Base-by-base conservation (phyloP, 257 asterid species). In the Lithospermum erythrorhizon region DNA sequence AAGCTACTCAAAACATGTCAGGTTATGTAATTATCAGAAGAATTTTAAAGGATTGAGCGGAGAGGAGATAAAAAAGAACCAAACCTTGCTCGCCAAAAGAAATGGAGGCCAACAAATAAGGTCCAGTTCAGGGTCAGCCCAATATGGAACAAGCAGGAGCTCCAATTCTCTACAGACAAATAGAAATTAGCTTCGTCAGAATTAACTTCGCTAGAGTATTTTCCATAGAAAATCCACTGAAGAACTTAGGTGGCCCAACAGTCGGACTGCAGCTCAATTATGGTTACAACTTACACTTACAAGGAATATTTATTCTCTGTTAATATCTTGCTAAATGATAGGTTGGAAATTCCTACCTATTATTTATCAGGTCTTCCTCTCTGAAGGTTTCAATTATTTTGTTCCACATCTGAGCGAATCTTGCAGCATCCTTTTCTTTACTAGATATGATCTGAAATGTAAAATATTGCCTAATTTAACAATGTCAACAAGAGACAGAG, bases 91-190 rank as follows among this genome's bases (percentile, higher is more conserved):
- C 61, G 98, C 98, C 67, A 91, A 80, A 66, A 91, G 70, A 84
- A 91, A 91, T 1, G 98, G 98, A 78, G 98, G 98, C 98, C 98
- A 91, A 73, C 87, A 95, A 63, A 86, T 89, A 68, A 88, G 90
- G 84, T 88, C 94, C 63, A 91, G 71, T 63, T 82, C 95, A 16
- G 78, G 94, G 73, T 91, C 98, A 67, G 95, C 95, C 78, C 81
- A 83, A 78, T 88, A 86, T 45, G 98, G 98, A 63, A 91, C 95
- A 57, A 91, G 95, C 69, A 91, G 74, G 32, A 91, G 80, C 82
- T 80, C 82, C 90, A 76, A 82, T 82, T 91, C 98, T 83, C 98
- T 88, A 79, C 67, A 53, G 35, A 24, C 29, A 57, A 45, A 62
- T 27, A 0, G n/a, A 37, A 52, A 64, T 22, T 48, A 47, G 35